A percentile compares a stretch with the other conserved stretches of the same genome.
phyloP scores from a whole-genome alignment of 768 basidiomycete species.

The Boletus patriciae region DNA sequence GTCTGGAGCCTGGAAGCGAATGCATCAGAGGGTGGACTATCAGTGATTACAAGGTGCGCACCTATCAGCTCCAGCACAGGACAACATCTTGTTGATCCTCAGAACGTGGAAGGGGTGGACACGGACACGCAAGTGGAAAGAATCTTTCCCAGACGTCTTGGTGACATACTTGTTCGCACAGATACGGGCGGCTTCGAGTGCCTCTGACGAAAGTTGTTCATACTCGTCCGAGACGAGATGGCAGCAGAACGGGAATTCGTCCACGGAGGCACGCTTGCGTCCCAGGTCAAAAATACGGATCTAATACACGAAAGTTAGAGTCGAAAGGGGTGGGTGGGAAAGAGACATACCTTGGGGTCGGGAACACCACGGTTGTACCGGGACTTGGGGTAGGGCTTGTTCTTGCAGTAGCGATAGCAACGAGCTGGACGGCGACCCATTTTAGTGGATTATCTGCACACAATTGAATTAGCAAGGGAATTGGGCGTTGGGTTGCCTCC shows the following conservation, averaged over 20 bases:
- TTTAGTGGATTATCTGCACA: conserved; percentile 16
- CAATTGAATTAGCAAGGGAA: conserved; percentile 5
- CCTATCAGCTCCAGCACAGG: conserved; percentile 98
- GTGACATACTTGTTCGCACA: conserved; percentile 99
- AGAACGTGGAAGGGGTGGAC: conserved; percentile 98
- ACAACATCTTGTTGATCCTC: conserved; percentile 99
- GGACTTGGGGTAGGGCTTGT: conserved; percentile 97
- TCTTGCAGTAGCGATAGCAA: conserved; percentile 99
- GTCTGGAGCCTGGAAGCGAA: conserved; percentile 67
- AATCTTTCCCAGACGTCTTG: conserved; percentile 97
- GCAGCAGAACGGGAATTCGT: conserved; percentile 97
- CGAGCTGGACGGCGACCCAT: conserved; percentile 99
- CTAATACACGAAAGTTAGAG: conserved; percentile 41
- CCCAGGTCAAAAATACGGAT: conserved; percentile 97
- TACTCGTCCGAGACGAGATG: conserved; percentile 98
- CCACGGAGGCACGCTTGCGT: conserved; percentile 92
- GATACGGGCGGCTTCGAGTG: conserved; percentile 97
- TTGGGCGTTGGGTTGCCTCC: neutral
- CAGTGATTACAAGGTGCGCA: conserved; percentile 21
- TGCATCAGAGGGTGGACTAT: neutral
- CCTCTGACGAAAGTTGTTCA: conserved; percentile 94
- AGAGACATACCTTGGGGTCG: conserved; percentile 72
- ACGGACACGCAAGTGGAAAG: conserved; percentile 96
- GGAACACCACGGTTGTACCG: conserved; percentile 99
- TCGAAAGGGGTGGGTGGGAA: neutral